A percentile compares a stretch with the other conserved stretches of the same genome.
Conservation (phyloP, 2,329 filamentous ascomycete genomes). For the Xylaria sp. region DNA sequence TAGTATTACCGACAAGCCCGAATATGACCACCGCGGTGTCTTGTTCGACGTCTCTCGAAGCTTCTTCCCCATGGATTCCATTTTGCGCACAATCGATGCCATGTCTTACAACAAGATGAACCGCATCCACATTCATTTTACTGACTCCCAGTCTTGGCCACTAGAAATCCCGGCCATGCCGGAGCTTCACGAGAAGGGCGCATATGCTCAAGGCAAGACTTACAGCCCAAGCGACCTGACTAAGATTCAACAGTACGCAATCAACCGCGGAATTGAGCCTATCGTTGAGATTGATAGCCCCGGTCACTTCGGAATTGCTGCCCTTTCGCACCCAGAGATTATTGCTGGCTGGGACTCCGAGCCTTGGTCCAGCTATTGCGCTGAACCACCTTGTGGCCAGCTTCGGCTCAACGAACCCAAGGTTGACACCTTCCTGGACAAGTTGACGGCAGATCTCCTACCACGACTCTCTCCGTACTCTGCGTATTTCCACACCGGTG, state of each 20-base stretch:
- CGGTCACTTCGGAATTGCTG: constrained; percentile 78
- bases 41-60: constrained; percentile 82
- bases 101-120: constrained; percentile 86
- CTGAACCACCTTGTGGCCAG: constrained; percentile 73
- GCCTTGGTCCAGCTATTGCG: constrained; percentile 70
- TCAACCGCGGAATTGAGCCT: constrained; percentile 74
- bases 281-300: constrained; percentile 85
- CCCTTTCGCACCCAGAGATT: constrained; percentile 74
- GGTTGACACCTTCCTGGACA: constrained; percentile 78
- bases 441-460: constrained; percentile 78
- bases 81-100: constrained; percentile 81
- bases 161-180: constrained; percentile 82
- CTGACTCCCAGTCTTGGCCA: constrained; percentile 87
- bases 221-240: constrained; percentile 75
- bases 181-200: constrained; percentile 76
- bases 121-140: constrained; percentile 81
- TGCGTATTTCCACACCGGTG: constrained; percentile 85
- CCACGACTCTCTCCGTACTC: constrained; percentile 77
- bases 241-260: constrained; percentile 76
- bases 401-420: constrained; percentile 79
- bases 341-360: constrained; percentile 71
- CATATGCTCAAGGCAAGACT: constrained; percentile 73
- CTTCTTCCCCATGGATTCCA: constrained; percentile 74
- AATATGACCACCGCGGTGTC: constrained; percentile 80
- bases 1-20: constrained; percentile 76